Conservation (phyloP, 352 stramenopile genomes). For the Pelagophyceae sp. region DNA sequence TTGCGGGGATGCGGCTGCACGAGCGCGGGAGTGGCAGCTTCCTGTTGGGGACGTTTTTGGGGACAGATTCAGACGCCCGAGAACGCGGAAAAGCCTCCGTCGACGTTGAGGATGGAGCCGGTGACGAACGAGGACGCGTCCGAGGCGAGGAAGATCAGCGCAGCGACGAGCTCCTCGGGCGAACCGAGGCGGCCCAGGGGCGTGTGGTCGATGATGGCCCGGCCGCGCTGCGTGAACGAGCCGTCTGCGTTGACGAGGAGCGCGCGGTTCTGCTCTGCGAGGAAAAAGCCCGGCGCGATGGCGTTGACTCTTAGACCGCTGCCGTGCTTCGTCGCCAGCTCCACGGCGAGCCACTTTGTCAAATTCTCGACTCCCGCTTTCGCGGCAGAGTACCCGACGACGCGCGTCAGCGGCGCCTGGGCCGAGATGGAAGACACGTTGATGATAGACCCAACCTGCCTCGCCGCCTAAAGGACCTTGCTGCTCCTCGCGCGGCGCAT, state of each 20-base stretch:
- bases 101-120: conserved; percentile 18
- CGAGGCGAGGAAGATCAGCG: conserved; percentile 22
- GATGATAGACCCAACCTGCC: conserved; percentile 10
- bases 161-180: conserved; percentile 22
- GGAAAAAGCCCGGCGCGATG: conserved; percentile 24
- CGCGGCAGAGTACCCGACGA: conserved; percentile 27
- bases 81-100: conserved; percentile 19
- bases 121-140: conserved; percentile 22
- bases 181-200: conserved; percentile 23
- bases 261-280: conserved; percentile 27
- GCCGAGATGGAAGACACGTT: conserved; percentile 25
- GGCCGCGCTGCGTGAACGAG: conserved; percentile 19
- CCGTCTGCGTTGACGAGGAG: conserved; percentile 25
- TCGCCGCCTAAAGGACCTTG: no score
- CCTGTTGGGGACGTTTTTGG: not conserved
- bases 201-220: conserved; percentile 22
- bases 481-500: no score
- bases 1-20: no score
- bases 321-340: conserved; percentile 25
- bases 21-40: not conserved
- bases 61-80: conserved; percentile 12
- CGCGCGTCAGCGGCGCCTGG: conserved; percentile 19
- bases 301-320: conserved; percentile 22
- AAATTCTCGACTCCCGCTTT: conserved; percentile 26
- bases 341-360: conserved; percentile 25